These are phyloP conservation scores for Erythrobasidium yunnanense DNA, from an alignment of 768 basidiomycete genomes.

Conservation along the genomic window DNA sequence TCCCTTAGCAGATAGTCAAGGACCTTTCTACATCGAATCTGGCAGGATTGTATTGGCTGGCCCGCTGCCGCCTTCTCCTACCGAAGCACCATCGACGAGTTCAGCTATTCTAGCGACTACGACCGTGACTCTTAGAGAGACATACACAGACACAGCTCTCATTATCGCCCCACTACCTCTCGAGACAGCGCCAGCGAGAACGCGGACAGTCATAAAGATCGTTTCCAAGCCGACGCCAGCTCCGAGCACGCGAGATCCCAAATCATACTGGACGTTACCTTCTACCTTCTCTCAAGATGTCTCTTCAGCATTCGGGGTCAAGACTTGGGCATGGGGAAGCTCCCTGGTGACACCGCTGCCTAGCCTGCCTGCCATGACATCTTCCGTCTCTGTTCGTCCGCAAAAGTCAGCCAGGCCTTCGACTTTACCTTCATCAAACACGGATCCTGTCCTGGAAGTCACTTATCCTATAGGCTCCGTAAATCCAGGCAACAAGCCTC, in stretches of 20 bases:
- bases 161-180: no score
- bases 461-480: conserved; percentile 30
- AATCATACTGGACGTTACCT: background rate
- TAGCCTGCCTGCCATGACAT: background rate
- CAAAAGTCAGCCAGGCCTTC: conserved; percentile 4
- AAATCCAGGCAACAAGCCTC: conserved; percentile 26
- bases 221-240: background rate
- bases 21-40: no score
- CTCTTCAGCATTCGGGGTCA: conserved; percentile 19
- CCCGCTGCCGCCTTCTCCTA: no score
- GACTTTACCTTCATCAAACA: background rate
- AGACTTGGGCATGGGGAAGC: conserved; percentile 27
- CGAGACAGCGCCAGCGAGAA: no score
- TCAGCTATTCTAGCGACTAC: no score
- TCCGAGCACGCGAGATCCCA: background rate
- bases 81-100: no score
- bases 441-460: conserved; percentile 31
- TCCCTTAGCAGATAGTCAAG: no score
- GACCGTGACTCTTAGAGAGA: no score
- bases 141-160: no score
- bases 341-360: conserved; percentile 12
- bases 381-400: background rate
- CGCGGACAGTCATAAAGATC: background rate
- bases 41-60: no score
- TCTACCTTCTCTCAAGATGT: background rate